phyloP scores from a whole-genome alignment of 495 filamentous ascomycete species.

The Penicillium salamii region DNA sequence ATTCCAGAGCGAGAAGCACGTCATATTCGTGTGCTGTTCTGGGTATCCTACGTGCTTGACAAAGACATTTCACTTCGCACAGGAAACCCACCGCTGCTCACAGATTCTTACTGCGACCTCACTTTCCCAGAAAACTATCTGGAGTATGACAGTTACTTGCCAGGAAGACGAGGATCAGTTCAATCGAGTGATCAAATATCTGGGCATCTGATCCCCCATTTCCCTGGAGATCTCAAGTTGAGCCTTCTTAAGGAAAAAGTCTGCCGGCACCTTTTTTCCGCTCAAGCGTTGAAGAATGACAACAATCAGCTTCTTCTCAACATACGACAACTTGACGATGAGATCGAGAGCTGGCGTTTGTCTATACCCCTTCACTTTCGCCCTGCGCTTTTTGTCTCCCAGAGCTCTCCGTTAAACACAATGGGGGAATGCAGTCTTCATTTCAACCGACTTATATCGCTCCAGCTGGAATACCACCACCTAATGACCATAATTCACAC shows the following conservation, averaged over 20 bases:
- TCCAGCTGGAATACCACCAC: constrained; percentile 16
- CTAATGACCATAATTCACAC: constrained; percentile 17
- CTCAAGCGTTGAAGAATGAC: constrained; percentile 3
- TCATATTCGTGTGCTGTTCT: constrained; percentile 28
- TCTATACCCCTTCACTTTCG: constrained; percentile 11
- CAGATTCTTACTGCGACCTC: constrained; percentile 27
- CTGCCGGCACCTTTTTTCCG: constrained; percentile 11
- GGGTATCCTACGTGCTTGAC: constrained; percentile 30
- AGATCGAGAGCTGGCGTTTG: constrained; percentile 16
- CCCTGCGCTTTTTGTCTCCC: constrained; percentile 14
- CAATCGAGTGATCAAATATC: too few species aligned
- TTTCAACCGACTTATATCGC: background rate
- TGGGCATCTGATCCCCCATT: too few species aligned
- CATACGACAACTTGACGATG: constrained; percentile 17
- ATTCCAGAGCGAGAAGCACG: background rate
- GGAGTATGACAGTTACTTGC: background rate
- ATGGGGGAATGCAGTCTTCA: too few species aligned
- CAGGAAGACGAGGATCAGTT: too few species aligned
- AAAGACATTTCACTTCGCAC: constrained; percentile 29
- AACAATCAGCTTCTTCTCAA: constrained; percentile 14
- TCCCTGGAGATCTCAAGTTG: constrained; percentile 2
- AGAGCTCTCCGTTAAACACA: constrained; percentile 2
- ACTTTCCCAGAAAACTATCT: constrained; percentile 7
- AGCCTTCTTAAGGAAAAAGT: constrained; percentile 16
- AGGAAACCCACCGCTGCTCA: constrained; percentile 22